Conservation (phyloP, 192 early-diverging fungal species). For the Backusella luteola region DNA sequence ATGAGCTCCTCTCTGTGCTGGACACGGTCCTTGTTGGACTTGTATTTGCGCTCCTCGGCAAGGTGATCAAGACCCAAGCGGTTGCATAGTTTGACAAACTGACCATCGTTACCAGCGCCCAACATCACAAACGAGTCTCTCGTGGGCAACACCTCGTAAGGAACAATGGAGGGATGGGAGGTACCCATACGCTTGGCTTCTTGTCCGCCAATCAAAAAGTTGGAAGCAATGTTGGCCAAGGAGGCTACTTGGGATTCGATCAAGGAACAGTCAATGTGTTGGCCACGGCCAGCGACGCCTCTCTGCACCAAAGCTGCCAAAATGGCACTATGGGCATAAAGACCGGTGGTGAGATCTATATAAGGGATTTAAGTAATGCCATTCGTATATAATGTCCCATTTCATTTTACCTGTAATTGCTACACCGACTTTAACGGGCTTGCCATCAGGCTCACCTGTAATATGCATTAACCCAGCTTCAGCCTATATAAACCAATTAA, state of each 20-base stretch:
- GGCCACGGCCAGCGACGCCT: conserved; percentile 63
- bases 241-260: conserved; percentile 85
- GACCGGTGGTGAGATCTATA: conserved; percentile 42
- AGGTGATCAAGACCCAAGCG: conserved; percentile 51
- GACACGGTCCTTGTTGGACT: conserved; percentile 75
- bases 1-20: conserved; percentile 66
- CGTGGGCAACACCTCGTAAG: conserved; percentile 85
- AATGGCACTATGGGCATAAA: conserved; percentile 88
- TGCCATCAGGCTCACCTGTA: conserved; percentile 80
- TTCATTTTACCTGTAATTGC: conserved; percentile 81
- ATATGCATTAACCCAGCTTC: conserved; percentile 97
- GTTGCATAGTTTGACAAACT: conserved; percentile 70
- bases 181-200: conserved; percentile 89
- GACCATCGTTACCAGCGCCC: conserved; percentile 88
- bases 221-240: conserved; percentile 88
- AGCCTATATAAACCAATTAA: conserved; percentile 41
- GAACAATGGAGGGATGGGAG: conserved; percentile 87
- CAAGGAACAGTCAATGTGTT: conserved; percentile 87
- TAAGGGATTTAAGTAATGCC: neutral
- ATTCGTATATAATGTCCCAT: neutral
- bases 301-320: conserved; percentile 82
- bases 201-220: conserved; percentile 77
- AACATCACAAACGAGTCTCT: conserved; percentile 80
- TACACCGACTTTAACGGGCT: conserved; percentile 94
- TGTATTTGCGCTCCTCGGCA: conserved; percentile 48